Evolutionary conservation across 148 eudicot genomes (phyloP).

Genomic region (Camellia lanceoleosa): DNA sequence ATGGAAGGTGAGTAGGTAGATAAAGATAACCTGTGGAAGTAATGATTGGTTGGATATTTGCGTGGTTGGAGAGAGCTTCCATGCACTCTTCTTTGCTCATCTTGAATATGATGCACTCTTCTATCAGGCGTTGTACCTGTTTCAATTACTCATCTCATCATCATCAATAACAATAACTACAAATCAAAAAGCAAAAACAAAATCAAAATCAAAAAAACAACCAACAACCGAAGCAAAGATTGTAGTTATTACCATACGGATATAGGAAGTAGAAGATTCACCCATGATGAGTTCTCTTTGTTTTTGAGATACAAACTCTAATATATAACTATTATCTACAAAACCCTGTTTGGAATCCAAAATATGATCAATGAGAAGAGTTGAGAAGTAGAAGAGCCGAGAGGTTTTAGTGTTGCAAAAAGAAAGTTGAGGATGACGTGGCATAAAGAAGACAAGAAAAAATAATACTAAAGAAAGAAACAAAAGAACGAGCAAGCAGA

Average conservation of each 20-base stretch:
- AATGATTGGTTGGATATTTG: conserved; percentile 48
- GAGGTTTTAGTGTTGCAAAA: too few relatives aligned
- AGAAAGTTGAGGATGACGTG: too few relatives aligned
- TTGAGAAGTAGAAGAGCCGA: too few relatives aligned
- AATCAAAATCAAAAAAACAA: background rate
- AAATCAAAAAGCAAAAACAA: background rate
- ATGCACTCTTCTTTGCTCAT: conserved; percentile 64
- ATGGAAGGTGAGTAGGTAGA: background rate
- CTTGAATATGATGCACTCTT: conserved; percentile 54
- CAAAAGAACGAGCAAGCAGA: too few relatives aligned
- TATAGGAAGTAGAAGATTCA: conserved; percentile 35
- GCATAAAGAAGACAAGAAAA: too few relatives aligned
- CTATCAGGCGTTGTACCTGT: conserved; percentile 68
- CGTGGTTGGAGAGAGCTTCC: conserved; percentile 64
- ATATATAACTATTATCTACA: too few relatives aligned
- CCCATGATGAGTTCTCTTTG: conserved; percentile 16
- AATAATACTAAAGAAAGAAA: too few relatives aligned
- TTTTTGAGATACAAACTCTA: too few relatives aligned
- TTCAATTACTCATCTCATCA: too few relatives aligned
- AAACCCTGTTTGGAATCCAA: too few relatives aligned
- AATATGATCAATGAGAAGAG: too few relatives aligned
- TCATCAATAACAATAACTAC: background rate
- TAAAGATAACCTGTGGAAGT: conserved; percentile 49
- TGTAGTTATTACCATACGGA: conserved; percentile 31
- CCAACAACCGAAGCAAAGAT: background rate